These are phyloP conservation scores for Cryptococcus hybrid DNA, from an alignment of 1,284 basidiomycete genomes.

Conservation along the genomic window DNA sequence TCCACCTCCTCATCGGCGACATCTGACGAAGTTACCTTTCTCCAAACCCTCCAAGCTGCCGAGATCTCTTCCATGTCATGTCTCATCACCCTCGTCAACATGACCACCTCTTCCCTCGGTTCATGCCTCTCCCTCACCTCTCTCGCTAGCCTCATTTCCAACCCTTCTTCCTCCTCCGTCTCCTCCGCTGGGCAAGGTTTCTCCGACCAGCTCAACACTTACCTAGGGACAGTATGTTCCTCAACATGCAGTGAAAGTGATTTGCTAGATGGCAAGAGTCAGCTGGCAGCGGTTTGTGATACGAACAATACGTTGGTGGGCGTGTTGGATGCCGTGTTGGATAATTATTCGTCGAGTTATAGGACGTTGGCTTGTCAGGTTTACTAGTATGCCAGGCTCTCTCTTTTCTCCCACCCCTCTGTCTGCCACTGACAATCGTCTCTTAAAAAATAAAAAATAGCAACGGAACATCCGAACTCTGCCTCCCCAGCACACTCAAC, in stretches of 20 bases:
- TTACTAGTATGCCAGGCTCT: slow-evolving; percentile 24
- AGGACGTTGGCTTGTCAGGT: slow-evolving; percentile 35
- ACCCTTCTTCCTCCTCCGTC: slow-evolving; percentile 3
- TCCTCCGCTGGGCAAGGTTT: slow-evolving; percentile 5
- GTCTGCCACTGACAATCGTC: not conserved
- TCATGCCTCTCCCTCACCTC: slow-evolving; percentile 27
- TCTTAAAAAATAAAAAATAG: slow-evolving; percentile 7
- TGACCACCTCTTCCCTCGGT: slow-evolving; percentile 32
- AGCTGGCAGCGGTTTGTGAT: slow-evolving; percentile 19
- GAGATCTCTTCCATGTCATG: slow-evolving; percentile 36
- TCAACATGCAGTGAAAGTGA: slow-evolving; percentile 18
- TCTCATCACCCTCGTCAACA: slow-evolving; percentile 39
- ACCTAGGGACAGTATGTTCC: slow-evolving; percentile 23
- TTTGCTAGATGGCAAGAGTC: slow-evolving; percentile 18
- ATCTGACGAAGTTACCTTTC: slow-evolving; percentile 18
- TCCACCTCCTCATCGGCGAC: not conserved
- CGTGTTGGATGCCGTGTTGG: slow-evolving; percentile 22
- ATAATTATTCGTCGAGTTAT: slow-evolving; percentile 31
- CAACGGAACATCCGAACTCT: slow-evolving; percentile 31
- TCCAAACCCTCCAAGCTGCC: slow-evolving; percentile 34
- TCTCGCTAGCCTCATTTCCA: slow-evolving; percentile 21
- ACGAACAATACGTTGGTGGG: slow-evolving; percentile 14
- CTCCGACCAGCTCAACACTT: slow-evolving; percentile 24
- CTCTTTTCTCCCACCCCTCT: not conserved
- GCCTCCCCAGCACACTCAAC: slow-evolving; percentile 25